A percentile compares a stretch with the other conserved stretches of the same genome.
These are phyloP conservation scores for Candolleomyces eurysporus DNA, from an alignment of 768 basidiomycete species.

Conservation along the genomic window DNA sequence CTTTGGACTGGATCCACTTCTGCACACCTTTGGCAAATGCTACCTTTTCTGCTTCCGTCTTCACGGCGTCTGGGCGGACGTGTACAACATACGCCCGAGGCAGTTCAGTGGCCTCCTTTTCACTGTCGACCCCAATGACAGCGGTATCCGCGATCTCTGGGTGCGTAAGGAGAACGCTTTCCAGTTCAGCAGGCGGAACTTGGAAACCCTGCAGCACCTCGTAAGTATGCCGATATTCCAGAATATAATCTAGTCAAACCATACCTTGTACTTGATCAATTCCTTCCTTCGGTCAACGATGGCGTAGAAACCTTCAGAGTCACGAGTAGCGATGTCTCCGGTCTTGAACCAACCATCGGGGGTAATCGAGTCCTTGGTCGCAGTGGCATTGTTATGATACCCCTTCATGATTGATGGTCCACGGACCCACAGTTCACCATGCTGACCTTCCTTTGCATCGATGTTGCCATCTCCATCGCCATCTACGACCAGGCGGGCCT, in stretches of 20 bases:
- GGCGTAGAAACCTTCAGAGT: conserved; percentile 68
- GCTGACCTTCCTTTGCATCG: conserved; percentile 52
- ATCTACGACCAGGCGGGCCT: conserved; percentile 68
- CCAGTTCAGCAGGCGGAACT: conserved; percentile 86
- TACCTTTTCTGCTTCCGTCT: conserved; percentile 32
- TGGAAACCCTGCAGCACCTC: conserved; percentile 8
- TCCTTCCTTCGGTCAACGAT: conserved; percentile 78
- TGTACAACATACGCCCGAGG: conserved; percentile 74
- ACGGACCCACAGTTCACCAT: conserved; percentile 81
- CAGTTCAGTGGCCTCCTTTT: conserved; percentile 74
- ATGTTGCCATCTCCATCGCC: conserved; percentile 49
- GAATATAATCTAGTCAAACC: background rate
- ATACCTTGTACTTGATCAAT: conserved; percentile 72
- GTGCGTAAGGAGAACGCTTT: conserved; percentile 71
- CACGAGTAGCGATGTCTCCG: conserved; percentile 72
- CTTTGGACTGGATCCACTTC: conserved; percentile 65
- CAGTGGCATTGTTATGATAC: conserved; percentile 69
- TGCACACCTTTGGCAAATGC: conserved; percentile 52
- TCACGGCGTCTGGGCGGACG: conserved; percentile 34
- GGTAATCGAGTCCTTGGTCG: conserved; percentile 69
- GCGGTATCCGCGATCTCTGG: conserved; percentile 76
- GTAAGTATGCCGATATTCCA: background rate
- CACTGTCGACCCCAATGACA: conserved; percentile 73
- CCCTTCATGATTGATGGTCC: conserved; percentile 87
- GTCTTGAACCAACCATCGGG: conserved; percentile 85